Percentiles rank a stretch among this genome's conserved stretches.
Conservation (phyloP, 495 filamentous ascomycete species). For the Lichenothelia convexa region DNA sequence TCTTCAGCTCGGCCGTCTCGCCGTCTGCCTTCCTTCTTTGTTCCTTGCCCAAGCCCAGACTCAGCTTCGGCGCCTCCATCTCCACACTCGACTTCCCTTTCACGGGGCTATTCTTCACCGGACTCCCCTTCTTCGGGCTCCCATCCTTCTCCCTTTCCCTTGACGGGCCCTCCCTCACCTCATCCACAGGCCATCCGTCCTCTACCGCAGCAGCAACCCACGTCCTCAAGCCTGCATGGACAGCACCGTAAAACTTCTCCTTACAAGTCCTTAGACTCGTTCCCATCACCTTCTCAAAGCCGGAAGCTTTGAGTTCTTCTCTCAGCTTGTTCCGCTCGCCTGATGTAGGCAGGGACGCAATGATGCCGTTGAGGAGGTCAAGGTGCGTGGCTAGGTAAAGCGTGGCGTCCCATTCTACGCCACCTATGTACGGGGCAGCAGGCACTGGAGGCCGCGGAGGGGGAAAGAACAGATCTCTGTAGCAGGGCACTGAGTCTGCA, state of each 20-base stretch:
- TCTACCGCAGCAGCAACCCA: slow-evolving; percentile 78
- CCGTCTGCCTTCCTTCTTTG: no score
- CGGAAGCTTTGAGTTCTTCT: slow-evolving; percentile 56
- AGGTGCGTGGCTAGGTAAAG: slow-evolving; percentile 87
- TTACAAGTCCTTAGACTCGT: slow-evolving; percentile 75
- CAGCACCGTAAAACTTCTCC: slow-evolving; percentile 84
- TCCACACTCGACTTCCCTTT: slow-evolving; percentile 34
- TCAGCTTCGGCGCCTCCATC: no score
- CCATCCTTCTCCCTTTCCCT: slow-evolving; percentile 22
- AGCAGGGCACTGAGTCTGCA: slow-evolving; percentile 12
- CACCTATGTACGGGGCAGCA: slow-evolving; percentile 89
- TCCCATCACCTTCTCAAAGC: slow-evolving; percentile 84
- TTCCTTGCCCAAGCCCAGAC: no score
- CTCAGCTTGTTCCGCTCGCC: slow-evolving; percentile 66
- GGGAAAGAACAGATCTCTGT: slow-evolving; percentile 51
- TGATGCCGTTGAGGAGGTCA: slow-evolving; percentile 77
- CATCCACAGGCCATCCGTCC: slow-evolving; percentile 67
- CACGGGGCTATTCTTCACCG: slow-evolving; percentile 28
- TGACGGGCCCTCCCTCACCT: slow-evolving; percentile 63
- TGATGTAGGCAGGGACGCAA: slow-evolving; percentile 59
- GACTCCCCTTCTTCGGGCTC: slow-evolving; percentile 29
- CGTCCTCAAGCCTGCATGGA: slow-evolving; percentile 72
- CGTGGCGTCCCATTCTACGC: slow-evolving; percentile 97
- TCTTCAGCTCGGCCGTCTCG: no score
- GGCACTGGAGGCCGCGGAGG: slow-evolving; percentile 76